A percentile compares a stretch with the other conserved stretches of the same genome.
Conservation (phyloP, 192 early-diverging fungal genomes). For the Kickxella alabastrina region DNA sequence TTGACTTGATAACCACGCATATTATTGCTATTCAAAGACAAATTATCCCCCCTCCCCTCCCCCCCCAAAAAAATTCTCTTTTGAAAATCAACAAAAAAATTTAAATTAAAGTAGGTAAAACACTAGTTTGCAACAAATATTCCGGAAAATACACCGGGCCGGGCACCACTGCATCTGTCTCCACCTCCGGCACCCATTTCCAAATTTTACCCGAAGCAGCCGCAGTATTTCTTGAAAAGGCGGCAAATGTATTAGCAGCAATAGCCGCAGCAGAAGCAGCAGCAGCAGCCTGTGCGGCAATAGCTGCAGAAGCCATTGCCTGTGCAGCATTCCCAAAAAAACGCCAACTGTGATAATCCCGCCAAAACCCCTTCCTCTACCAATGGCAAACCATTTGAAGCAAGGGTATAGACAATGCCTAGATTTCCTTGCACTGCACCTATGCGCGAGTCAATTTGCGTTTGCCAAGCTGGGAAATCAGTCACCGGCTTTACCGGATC, state of each 20-base stretch:
- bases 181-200: too few species aligned
- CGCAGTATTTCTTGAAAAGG: too few species aligned
- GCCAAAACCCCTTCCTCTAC: constrained; percentile 20
- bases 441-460: constrained; percentile 16
- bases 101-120: constrained; percentile 1
- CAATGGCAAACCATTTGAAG: constrained; percentile 27
- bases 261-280: too few species aligned
- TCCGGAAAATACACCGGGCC: too few species aligned
- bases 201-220: not conserved
- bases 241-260: too few species aligned
- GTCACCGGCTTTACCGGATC: constrained; percentile 25
- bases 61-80: not conserved
- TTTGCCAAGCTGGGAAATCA: constrained; percentile 28
- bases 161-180: too few species aligned
- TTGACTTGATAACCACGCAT: too few species aligned
- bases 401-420: constrained; percentile 19
- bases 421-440: constrained; percentile 11
- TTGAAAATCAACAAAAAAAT: not conserved
- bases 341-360: constrained; percentile 10
- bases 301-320: too few species aligned
- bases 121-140: too few species aligned
- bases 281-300: too few species aligned
- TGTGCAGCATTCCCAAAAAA: constrained; percentile 9
- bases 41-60: too few species aligned
- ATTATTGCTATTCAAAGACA: too few species aligned